Conservation (phyloP, 805 yeast species). For the Tanozyma kutaoensis region DNA sequence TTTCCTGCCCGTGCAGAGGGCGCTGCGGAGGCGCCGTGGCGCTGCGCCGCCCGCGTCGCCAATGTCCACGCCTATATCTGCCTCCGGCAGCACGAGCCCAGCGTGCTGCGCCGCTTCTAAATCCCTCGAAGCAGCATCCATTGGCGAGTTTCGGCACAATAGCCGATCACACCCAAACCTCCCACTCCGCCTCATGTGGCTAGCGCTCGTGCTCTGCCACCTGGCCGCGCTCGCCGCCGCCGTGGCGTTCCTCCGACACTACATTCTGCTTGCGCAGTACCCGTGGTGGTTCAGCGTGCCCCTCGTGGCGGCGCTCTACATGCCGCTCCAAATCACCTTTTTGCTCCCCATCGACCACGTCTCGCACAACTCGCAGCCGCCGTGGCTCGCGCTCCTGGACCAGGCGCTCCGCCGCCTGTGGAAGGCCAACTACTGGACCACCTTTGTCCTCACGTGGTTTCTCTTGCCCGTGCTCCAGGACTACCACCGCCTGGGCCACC, state of each 20-base stretch:
- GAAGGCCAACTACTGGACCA: constrained; percentile 70
- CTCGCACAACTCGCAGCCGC: constrained; percentile 22
- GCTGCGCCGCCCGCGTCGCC: too few species aligned
- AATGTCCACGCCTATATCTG: too few species aligned
- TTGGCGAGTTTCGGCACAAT: too few species aligned
- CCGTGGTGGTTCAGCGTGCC: constrained; percentile 32
- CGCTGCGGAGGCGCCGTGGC: too few species aligned
- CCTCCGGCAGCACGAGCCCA: too few species aligned
- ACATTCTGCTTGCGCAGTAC: constrained; percentile 20
- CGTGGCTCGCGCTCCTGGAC: constrained; percentile 19
- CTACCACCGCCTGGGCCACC: constrained; percentile 60
- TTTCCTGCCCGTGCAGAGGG: too few species aligned
- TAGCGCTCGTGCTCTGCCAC: constrained; percentile 11
- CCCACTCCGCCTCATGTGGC: constrained; percentile 1
- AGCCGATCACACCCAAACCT: too few species aligned
- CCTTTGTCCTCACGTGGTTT: constrained; percentile 71
- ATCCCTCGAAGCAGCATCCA: too few species aligned
- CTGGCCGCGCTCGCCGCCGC: constrained; percentile 13
- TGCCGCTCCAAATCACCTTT: constrained; percentile 65
- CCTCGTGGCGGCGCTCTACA: constrained; percentile 45
- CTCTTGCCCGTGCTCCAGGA: constrained; percentile 62
- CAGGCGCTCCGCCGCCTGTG: constrained; percentile 41
- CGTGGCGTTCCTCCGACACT: constrained; percentile 18
- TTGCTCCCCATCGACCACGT: constrained; percentile 66
- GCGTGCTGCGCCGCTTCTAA: too few species aligned